These are phyloP conservation scores for Chaetomidium leptoderma DNA, from an alignment of 495 filamentous ascomycete genomes.

Conservation along the genomic window DNA sequence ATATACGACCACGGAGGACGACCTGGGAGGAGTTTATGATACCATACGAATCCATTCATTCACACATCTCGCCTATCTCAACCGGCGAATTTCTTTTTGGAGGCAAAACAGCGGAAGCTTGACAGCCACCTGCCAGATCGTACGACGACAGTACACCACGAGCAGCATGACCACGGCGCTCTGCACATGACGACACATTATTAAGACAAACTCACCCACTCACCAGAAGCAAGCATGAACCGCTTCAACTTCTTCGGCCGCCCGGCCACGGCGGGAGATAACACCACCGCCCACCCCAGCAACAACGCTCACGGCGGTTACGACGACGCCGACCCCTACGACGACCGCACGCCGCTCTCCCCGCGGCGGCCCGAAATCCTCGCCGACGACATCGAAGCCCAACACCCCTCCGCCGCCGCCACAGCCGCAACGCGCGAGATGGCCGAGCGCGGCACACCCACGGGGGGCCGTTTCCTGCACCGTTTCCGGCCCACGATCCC, in stretches of 20 bases:
- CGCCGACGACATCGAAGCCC: conserved; percentile 25
- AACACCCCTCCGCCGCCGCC: neutral
- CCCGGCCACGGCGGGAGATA: conserved; percentile 9
- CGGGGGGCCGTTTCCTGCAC: conserved; percentile 19
- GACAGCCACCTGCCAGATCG: no score
- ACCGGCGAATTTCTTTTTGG: neutral
- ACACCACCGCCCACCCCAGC: conserved; percentile 1
- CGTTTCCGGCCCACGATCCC: conserved; percentile 36
- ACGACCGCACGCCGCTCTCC: conserved; percentile 27
- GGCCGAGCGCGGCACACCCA: conserved; percentile 25
- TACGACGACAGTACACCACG: neutral
- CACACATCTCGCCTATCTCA: neutral
- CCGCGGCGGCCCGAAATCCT: conserved; percentile 10
- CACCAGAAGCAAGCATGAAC: conserved; percentile 21
- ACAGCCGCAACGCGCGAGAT: conserved; percentile 17
- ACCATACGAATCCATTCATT: neutral
- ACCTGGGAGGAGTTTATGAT: conserved; percentile 12
- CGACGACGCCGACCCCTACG: conserved; percentile 19
- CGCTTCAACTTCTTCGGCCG: conserved; percentile 32
- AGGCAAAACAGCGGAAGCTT: no score
- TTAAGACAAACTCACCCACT: conserved; percentile 20
- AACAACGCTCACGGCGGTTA: conserved; percentile 5
- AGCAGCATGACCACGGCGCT: neutral
- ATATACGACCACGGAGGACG: neutral
- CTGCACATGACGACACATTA: conserved; percentile 8